These are phyloP conservation scores for Aspergillus carbonarius DNA, from an alignment of 2,329 filamentous ascomycete genomes.

Conservation along the genomic window DNA sequence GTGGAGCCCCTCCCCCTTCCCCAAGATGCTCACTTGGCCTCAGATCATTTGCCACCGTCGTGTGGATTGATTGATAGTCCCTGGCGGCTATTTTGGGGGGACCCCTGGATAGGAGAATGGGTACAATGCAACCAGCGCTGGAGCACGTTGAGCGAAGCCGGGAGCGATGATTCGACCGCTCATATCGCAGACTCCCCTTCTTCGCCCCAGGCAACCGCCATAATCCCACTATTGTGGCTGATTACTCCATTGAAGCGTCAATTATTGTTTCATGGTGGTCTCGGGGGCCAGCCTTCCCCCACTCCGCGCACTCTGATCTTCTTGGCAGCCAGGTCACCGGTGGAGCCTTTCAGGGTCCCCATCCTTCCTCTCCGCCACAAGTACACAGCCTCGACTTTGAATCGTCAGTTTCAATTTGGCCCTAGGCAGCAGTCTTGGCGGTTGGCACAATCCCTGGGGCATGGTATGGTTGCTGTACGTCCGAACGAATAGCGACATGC, in stretches of 20 bases:
- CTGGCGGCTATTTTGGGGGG: background rate
- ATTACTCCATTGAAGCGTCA: background rate
- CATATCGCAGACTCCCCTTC: background rate
- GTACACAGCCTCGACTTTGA: background rate
- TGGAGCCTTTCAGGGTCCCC: conserved; percentile 10
- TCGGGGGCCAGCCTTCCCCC: conserved; percentile 7
- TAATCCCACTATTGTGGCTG: conserved; percentile 2
- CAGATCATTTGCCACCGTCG: conserved; percentile 6
- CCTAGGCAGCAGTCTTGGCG: conserved; percentile 7
- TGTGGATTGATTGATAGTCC: background rate
- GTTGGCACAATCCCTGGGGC: background rate
- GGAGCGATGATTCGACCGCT: background rate
- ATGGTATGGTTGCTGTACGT: background rate
- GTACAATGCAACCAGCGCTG: background rate
- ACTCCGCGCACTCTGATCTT: conserved; percentile 9
- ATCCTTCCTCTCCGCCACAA: background rate
- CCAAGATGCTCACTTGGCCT: conserved; percentile 7
- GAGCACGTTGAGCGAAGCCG: background rate
- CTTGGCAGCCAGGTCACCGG: conserved; percentile 16
- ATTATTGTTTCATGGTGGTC: conserved; percentile 5
- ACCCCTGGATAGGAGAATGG: background rate
- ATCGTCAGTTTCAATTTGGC: background rate
- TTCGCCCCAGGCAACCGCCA: background rate
- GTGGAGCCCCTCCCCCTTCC: conserved; percentile 1
- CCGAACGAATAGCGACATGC: background rate